Evolutionary conservation across 345 rosid genomes (phyloP).

Genomic region (Arabis hirsuta): DNA sequence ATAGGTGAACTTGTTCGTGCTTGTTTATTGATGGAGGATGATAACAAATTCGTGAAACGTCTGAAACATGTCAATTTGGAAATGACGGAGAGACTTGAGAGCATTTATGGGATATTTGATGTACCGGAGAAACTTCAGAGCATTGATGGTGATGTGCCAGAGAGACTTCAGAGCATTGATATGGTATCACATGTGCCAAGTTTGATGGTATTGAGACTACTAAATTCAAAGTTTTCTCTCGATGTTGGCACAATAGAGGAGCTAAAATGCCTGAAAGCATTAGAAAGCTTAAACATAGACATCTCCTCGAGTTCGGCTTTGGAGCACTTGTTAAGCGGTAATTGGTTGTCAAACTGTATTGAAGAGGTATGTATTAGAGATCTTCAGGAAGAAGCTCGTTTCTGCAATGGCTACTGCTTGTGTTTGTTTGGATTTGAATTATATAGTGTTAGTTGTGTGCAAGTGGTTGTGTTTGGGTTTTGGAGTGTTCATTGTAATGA

Average conservation of each 20-base stretch:
- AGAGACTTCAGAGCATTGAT: conserved; percentile 8
- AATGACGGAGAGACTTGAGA: conserved; percentile 5
- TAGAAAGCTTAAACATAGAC: conserved; percentile 7
- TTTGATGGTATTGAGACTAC: conserved; percentile 12
- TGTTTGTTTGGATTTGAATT: background rate
- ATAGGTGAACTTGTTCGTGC: background rate
- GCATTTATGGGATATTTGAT: background rate
- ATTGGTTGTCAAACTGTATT: conserved; percentile 1
- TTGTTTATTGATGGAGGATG: conserved; percentile 20
- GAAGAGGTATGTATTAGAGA: conserved; percentile 19
- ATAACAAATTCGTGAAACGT: background rate
- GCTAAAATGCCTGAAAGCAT: conserved; percentile 10
- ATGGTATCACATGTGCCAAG: conserved; percentile 9
- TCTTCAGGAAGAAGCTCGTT: conserved; percentile 8
- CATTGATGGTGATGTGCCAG: background rate
- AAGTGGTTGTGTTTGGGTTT: conserved; percentile 21
- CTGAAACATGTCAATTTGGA: conserved; percentile 18
- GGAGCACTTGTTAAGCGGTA: background rate
- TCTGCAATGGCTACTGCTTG: no score
- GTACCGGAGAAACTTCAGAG: conserved; percentile 2
- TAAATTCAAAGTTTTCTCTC: background rate
- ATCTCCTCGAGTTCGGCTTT: conserved; percentile 22
- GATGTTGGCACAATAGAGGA: conserved; percentile 1
- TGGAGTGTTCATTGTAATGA: conserved; percentile 14
- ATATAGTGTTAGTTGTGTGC: conserved; percentile 1